These are phyloP conservation scores for Lanmaoa pseudosensibilis DNA, from an alignment of 768 basidiomycete species.

Conservation along the genomic window DNA sequence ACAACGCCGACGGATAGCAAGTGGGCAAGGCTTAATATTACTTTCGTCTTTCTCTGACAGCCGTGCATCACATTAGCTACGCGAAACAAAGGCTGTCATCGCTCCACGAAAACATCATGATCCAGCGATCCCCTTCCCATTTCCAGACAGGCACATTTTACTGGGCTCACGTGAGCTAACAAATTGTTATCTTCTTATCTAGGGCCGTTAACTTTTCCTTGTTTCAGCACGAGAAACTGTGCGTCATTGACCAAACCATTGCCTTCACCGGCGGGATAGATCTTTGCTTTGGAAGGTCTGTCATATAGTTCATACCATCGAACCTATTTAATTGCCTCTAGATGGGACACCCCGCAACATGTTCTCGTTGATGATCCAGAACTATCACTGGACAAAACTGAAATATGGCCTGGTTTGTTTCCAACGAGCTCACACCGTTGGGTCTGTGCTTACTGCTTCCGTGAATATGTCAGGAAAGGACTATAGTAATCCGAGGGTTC, in stretches of 20 bases:
- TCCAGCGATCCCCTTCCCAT: conserved; percentile 96
- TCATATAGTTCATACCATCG: not conserved
- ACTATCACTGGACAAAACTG: conserved; percentile 50
- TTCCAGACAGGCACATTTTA: conserved; percentile 97
- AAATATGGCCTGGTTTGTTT: conserved; percentile 82
- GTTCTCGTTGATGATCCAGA: conserved; percentile 82
- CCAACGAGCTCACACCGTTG: not conserved
- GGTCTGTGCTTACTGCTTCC: not conserved
- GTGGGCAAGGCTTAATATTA: conserved; percentile 40
- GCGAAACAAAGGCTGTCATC: conserved; percentile 77
- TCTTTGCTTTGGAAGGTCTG: conserved; percentile 83
- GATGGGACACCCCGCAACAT: conserved; percentile 98
- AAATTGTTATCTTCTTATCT: not conserved
- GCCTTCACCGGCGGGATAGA: conserved; percentile 99
- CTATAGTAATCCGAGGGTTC: conserved; percentile 86
- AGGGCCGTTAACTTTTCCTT: not conserved
- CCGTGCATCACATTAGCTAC: conserved; percentile 51
- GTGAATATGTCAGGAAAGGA: conserved; percentile 69
- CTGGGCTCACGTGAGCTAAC: conserved; percentile 86
- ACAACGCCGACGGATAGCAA: conserved; percentile 95
- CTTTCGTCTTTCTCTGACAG: conserved; percentile 6
- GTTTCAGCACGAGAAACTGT: conserved; percentile 90
- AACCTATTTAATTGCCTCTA: conserved; percentile 27
- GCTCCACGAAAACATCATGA: conserved; percentile 90
- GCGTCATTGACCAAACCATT: conserved; percentile 95